Base-by-base conservation (phyloP, 225 moss, liverwort and hornwort genomes). In the Neckera pumila region DNA sequence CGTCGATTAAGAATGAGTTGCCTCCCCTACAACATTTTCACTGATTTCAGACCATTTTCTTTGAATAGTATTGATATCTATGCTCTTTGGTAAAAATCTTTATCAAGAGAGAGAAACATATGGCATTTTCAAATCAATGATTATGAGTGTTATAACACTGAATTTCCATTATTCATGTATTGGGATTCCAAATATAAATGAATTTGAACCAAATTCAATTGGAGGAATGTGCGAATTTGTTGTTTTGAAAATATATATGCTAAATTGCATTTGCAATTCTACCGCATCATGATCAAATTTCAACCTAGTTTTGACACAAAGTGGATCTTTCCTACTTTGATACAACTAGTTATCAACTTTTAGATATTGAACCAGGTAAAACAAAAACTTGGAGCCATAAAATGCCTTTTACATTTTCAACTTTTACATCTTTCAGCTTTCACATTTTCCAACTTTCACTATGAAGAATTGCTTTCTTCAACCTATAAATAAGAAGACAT, bases 201-300 rank as follows among this genome's bases (percentile, higher is more conserved):
- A 74, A 47, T 18, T 30, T 47, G 31, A 31, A 30, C 3, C 17
- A 5, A 45, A 45, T 28, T 11, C 10, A 6, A 31, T 31, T 47
- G 11, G 1, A 6, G 28, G 19, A 4, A 47, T 4, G 6, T 16
- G 27, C 0, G 0, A 45, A 17, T 47, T 31, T 47, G 2, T 47
- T 31, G 31, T 17, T 43, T 72, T 17, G 45, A 45, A 3, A 28
- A 72, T 1, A 9, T 42, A 42, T 27, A 5, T 42, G 5, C 9
- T 26, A 40, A 40, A 25, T 25, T 25, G 14, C 3, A 23, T 25
- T 0, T 26, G 3, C 9, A 27, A 27, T 42, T 71, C 2, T 27
- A 42, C 0, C 3, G 0, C 9, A 9, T 27, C 16, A 43, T 42
- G 9, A 71, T 16, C 4, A 26, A 43, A 73, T 73, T 45, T 73